phyloP scores from a whole-genome alignment of 2,329 filamentous ascomycete species.

The Sordariomycetes sp. region DNA sequence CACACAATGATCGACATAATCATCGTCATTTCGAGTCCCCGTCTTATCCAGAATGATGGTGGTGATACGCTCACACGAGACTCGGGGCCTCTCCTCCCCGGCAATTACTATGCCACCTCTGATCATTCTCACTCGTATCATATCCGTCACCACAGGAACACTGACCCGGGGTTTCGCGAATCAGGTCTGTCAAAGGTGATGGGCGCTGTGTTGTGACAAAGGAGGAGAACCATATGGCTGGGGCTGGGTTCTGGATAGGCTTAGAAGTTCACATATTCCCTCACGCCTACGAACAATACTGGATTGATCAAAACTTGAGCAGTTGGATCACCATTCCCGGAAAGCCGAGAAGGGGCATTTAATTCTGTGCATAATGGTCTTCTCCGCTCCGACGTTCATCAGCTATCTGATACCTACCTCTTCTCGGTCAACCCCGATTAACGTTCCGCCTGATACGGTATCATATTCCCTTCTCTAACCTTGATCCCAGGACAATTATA shows the following conservation, averaged over 20 bases:
- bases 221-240: neutral
- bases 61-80: neutral
- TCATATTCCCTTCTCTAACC: slow-evolving; percentile 1
- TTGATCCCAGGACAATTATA: slow-evolving; percentile 10
- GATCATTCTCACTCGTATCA: neutral
- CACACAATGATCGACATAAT: neutral
- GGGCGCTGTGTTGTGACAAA: neutral
- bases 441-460: neutral
- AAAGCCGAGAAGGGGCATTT: slow-evolving; percentile 8
- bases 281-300: slow-evolving; percentile 10
- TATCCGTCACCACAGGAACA: neutral
- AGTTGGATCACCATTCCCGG: slow-evolving; percentile 1
- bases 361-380: slow-evolving; percentile 15
- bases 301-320: slow-evolving; percentile 8
- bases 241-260: slow-evolving; percentile 6
- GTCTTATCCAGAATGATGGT: neutral
- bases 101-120: neutral
- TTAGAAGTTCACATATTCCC: slow-evolving; percentile 15
- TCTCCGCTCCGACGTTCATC: slow-evolving; percentile 11
- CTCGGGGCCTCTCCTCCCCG: neutral
- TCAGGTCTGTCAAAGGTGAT: neutral
- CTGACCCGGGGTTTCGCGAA: neutral
- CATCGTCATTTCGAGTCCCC: neutral
- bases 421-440: slow-evolving; percentile 13
- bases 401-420: slow-evolving; percentile 10